Conservation (phyloP, 345 rosid species). For the Laguncularia racemosa region DNA sequence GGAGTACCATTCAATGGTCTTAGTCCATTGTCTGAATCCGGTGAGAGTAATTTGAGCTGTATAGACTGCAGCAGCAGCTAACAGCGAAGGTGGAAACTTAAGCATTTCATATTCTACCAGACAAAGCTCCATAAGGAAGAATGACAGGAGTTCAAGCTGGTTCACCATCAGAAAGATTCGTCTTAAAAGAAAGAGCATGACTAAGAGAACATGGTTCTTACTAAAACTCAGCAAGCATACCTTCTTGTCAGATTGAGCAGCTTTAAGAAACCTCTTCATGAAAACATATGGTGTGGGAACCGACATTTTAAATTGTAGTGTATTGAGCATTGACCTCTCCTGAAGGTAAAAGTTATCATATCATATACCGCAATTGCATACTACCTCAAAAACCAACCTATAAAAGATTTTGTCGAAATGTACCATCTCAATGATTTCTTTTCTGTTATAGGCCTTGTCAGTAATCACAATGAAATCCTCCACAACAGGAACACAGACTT, state of each 20-base stretch:
- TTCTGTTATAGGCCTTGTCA: conserved; percentile 80
- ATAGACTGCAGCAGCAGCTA: conserved; percentile 67
- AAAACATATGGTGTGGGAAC: conserved; percentile 90
- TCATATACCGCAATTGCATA: no score
- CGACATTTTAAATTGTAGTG: conserved; percentile 69
- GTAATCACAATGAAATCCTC: conserved; percentile 89
- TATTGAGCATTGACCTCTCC: conserved; percentile 78
- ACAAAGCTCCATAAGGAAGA: conserved; percentile 50
- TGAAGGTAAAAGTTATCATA: conserved; percentile 17
- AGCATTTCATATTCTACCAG: conserved; percentile 54
- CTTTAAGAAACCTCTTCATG: conserved; percentile 35
- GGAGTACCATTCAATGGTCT: conserved; percentile 37
- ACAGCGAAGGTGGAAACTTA: conserved; percentile 43
- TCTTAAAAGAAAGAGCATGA: not conserved
- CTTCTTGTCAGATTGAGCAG: conserved; percentile 28
- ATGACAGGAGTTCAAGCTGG: conserved; percentile 36
- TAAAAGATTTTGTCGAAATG: no score
- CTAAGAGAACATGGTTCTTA: not conserved
- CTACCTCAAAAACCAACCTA: no score
- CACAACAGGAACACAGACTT: conserved; percentile 91
- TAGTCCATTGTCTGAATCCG: conserved; percentile 37
- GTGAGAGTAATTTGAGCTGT: conserved; percentile 44
- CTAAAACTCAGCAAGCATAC: conserved; percentile 4
- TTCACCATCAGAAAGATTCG: not conserved
- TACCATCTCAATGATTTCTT: conserved; percentile 93